Percentiles rank a stretch among this genome's conserved stretches.
Evolutionary conservation across 345 rosid genomes (phyloP).

Genomic region (Adansonia digitata): DNA sequence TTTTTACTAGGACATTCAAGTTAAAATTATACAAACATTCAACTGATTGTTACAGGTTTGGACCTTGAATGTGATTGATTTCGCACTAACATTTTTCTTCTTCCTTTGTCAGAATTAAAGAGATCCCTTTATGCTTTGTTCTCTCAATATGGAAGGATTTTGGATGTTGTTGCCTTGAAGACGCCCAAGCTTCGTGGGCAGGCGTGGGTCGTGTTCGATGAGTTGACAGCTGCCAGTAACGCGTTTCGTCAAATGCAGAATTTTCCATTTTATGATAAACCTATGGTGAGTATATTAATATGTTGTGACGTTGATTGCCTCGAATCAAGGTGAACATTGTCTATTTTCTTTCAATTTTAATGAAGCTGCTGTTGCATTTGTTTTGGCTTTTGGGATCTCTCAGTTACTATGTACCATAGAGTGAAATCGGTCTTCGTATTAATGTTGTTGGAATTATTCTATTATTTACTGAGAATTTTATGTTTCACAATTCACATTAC

Average conservation of each 20-base stretch:
- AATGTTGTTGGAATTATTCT: neutral
- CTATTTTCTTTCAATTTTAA: neutral
- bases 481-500: neutral
- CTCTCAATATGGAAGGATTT: constrained; percentile 93
- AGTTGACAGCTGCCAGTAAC: constrained; percentile 87
- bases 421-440: neutral
- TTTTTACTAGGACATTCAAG: neutral
- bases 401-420: neutral
- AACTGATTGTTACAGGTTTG: neutral
- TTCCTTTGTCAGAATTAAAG: constrained; percentile 68
- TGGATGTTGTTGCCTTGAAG: constrained; percentile 98
- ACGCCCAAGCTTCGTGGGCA: constrained; percentile 93
- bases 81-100: neutral
- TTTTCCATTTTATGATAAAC: constrained; percentile 93
- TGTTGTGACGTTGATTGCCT: neutral
- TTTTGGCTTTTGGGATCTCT: neutral
- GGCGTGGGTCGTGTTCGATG: constrained; percentile 94
- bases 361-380: neutral
- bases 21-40: neutral
- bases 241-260: constrained; percentile 97
- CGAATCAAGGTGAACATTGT: neutral
- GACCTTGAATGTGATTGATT: neutral
- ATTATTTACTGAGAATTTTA: neutral
- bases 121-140: constrained; percentile 87
- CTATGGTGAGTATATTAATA: constrained; percentile 57